Conservation (phyloP, 164 flowering plant species). For the Akebia trifoliata region DNA sequence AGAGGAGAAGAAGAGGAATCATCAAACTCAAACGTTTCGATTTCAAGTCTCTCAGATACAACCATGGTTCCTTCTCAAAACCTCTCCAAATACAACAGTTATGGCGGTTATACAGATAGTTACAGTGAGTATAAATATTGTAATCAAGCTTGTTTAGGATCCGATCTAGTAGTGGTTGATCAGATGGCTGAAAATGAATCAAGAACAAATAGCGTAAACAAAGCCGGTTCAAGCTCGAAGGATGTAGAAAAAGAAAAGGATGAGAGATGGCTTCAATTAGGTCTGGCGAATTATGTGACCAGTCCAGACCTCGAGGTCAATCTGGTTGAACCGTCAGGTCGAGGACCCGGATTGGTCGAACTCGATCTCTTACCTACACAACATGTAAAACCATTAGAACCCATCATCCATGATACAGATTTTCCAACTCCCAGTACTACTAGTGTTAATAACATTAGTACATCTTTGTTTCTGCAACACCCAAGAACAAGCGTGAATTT, state of each 20-base stretch:
- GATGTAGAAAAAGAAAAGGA: slow-evolving; percentile 16
- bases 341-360: slow-evolving; percentile 28
- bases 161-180: slow-evolving; percentile 28
- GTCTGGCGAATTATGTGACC: slow-evolving; percentile 50
- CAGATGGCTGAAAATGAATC: slow-evolving; percentile 58
- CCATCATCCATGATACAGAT: not conserved
- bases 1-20: no score
- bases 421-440: not conserved
- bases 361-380: slow-evolving; percentile 45
- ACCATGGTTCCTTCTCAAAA: slow-evolving; percentile 58
- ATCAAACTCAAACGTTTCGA: no score
- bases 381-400: slow-evolving; percentile 12
- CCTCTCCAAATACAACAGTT: slow-evolving; percentile 18
- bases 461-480: slow-evolving; percentile 33
- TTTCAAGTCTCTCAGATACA: slow-evolving; percentile 23
- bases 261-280: slow-evolving; percentile 62
- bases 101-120: slow-evolving; percentile 11
- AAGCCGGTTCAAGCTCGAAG: slow-evolving; percentile 26
- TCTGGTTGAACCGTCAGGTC: not conserved
- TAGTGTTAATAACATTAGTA: not conserved
- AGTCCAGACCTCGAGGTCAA: not conserved
- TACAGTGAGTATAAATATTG: slow-evolving; percentile 12
- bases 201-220: slow-evolving; percentile 36
- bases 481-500: slow-evolving; percentile 11
- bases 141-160: slow-evolving; percentile 19